Evolutionary conservation across 164 flowering plant species (phyloP), one percentile per base, ranked within the genome.

Genomic region (Stephania cephalantha): DNA sequence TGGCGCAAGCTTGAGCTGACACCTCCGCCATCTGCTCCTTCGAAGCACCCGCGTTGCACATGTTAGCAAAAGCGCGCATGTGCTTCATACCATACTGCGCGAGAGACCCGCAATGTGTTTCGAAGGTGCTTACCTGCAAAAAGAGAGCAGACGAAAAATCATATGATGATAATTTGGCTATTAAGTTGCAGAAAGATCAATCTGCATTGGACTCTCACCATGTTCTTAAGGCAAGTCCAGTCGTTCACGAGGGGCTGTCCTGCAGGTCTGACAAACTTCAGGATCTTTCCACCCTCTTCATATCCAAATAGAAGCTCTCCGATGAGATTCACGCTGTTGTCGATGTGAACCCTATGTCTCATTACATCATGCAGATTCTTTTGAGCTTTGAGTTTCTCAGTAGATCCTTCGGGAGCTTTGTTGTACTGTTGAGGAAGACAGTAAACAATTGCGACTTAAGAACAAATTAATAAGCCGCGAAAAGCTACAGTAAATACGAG

Each of bases 71-170:
- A 63, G 94, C 83, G 7, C 95, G 86, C 95, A 89, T 91, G 83
- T 95, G 93, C 78, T 91, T 95, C 96, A 91, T 91, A 61, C 99
- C 98, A 73, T 93, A 91, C 68, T 89, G 94, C 9, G 96, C 88
- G 20, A 95, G 68, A 22, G 92, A 86, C 69, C 99, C 99, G 73
- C 99, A 95, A 50, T 87, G 85, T 35, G 84, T 79, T 85, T 91
- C 99, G 75, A 86, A 95, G 9, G 90, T 85, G 74, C 94, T 87
- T 72, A 95, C 99, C 99, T 95, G 85, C 72, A 82, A 35, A 78
- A 12, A 29, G 11, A 18, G 15, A 52, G n/a, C 22, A n/a, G n/a
- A 25, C n/a, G 20, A n/a, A 50, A n/a, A 61, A 61, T 15, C 9
- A 50, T 15, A 50, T 9, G 64, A 4, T 58, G 66, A 61, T 6